Base-by-base conservation (phyloP, 352 stramenopile genomes). In the Peronospora destructor region DNA sequence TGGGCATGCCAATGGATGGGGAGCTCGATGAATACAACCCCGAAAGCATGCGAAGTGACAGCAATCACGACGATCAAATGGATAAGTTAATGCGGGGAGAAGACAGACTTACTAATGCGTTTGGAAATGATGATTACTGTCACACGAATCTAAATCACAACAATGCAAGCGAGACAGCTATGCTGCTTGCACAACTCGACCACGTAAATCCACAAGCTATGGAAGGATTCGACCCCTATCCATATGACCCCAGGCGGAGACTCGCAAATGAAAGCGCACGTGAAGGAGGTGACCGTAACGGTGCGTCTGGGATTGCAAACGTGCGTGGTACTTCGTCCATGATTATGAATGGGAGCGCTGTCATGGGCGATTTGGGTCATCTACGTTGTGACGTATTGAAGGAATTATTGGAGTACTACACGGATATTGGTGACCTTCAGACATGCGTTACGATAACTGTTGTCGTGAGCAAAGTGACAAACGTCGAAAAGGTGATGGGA, bases 331-430 rank as follows among this genome's bases (percentile, higher is more conserved):
- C 71, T 12, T 81, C 80, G 4, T 87, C 78, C 4, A 64, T 67
- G 49, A 85, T 86, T 23, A 68, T 87, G 54, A 71, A 88, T 50
- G 81, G 77, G 7, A 91, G 77, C 48, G 81, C 77, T 25, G 78
- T 91, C 11, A 71, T 86, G 45, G 81, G 81, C 5, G 73, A 90
- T 45, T 47, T 94, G 2, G 71, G 67, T 9, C 76, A 87, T 40
- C 37, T 96, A 38, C 78, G 78, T 6, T 70, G 89, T 21, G 64
- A 61, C 12, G 69, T 94, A 28, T 58, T 96, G 28, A 91, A 94
- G 45, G 82, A 94, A 38, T 48, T 96, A 12, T 64, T 96, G 2
- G 81, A 92, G 49, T 93, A 94, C 47, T 91, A 93, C 49, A 79
- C 80, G 2, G 82, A 95, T 40, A 65, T 76, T 28, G 86, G 86